These are phyloP conservation scores for Penicillium chermesinum DNA, from an alignment of 495 filamentous ascomycete species.

Conservation along the genomic window DNA sequence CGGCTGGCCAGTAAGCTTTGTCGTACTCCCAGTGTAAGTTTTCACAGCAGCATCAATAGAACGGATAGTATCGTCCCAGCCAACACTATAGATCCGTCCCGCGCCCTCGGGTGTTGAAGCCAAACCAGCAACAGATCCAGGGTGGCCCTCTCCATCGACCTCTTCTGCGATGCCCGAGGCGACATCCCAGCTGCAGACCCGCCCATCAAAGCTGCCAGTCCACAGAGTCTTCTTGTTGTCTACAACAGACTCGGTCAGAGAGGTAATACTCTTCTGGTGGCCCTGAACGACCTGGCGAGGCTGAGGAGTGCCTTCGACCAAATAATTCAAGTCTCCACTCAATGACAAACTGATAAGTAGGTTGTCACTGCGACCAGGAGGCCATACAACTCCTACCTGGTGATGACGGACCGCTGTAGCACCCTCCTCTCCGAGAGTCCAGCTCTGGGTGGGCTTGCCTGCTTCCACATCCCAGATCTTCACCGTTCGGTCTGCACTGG, in stretches of 20 bases:
- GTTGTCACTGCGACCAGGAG: slow-evolving; percentile 73
- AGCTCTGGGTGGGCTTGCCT: slow-evolving; percentile 69
- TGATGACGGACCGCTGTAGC: slow-evolving; percentile 70
- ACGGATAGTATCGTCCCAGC: slow-evolving; percentile 92
- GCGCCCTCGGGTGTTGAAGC: slow-evolving; percentile 47
- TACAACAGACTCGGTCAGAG: slow-evolving; percentile 51
- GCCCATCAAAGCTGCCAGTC: slow-evolving; percentile 88
- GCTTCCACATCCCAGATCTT: slow-evolving; percentile 66
- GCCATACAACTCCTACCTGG: slow-evolving; percentile 93
- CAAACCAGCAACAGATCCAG: slow-evolving; percentile 77
- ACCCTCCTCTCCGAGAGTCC: slow-evolving; percentile 82
- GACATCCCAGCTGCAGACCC: slow-evolving; percentile 77
- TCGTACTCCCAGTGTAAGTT: slow-evolving; percentile 51
- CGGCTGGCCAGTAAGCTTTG: slow-evolving; percentile 56
- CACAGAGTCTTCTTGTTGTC: slow-evolving; percentile 54
- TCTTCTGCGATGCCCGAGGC: slow-evolving; percentile 57
- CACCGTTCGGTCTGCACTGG: slow-evolving; percentile 90
- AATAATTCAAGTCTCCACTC: slow-evolving; percentile 85
- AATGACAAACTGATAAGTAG: slow-evolving; percentile 85
- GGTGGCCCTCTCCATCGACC: slow-evolving; percentile 74
- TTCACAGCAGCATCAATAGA: slow-evolving; percentile 59
- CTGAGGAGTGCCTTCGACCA: slow-evolving; percentile 61
- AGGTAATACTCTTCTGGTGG: slow-evolving; percentile 91
- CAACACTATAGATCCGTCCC: slow-evolving; percentile 72
- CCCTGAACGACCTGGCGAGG: slow-evolving; percentile 73